Evolutionary conservation across 1,284 basidiomycete genomes (phyloP).

Genomic region (Sporisorium scitamineum): DNA sequence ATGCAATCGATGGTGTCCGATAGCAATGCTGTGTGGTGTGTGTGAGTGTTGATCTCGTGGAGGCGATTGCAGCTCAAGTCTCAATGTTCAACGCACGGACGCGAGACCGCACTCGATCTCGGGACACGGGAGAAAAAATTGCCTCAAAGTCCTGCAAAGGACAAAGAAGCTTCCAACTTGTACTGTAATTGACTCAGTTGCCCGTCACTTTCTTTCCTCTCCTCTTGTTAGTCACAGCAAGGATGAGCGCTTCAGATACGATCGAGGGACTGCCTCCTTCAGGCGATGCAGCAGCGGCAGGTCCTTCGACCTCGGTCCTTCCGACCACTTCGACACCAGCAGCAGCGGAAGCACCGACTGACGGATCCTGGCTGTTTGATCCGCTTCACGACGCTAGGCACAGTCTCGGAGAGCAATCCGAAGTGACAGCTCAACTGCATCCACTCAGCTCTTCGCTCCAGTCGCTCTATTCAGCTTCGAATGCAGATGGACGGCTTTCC

Average conservation of each 20-base stretch:
- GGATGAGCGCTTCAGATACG: constrained; percentile 16
- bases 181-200: not conserved
- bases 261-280: not conserved
- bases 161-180: not conserved
- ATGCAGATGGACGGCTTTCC: constrained; percentile 19
- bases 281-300: constrained; percentile 2
- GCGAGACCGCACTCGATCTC: constrained; percentile 17
- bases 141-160: not conserved
- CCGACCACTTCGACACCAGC: constrained; percentile 3
- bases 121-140: constrained; percentile 13
- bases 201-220: not conserved
- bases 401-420: constrained; percentile 16
- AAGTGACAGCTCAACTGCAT: constrained; percentile 21
- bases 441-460: constrained; percentile 38
- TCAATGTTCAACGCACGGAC: constrained; percentile 41
- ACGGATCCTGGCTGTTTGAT: constrained; percentile 13
- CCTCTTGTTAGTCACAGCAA: not conserved
- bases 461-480: constrained; percentile 29
- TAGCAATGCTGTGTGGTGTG: not conserved
- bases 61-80: constrained; percentile 22
- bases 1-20: constrained; percentile 3
- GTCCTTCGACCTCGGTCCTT: constrained; percentile 23
- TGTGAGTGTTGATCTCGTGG: constrained; percentile 28
- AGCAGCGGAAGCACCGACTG: constrained; percentile 16
- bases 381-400: constrained; percentile 23